Base-by-base conservation (phyloP, 2,329 filamentous ascomycete species). In the Hirsutella rhossiliensis region DNA sequence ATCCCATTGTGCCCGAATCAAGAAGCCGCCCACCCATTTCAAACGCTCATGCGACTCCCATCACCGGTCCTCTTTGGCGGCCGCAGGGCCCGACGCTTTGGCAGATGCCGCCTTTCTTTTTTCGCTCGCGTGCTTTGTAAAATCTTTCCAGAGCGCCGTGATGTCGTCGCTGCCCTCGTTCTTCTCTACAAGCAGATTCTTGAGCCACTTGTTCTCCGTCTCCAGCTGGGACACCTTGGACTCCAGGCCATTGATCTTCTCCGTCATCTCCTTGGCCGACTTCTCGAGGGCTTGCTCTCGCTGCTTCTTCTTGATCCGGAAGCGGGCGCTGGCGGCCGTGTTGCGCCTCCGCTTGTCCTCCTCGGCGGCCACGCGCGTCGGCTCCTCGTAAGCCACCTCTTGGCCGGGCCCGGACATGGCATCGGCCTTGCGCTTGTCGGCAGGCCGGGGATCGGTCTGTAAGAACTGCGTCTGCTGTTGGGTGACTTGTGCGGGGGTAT, bases 241-340 rank as follows among this genome's bases (percentile, higher is more conserved):
- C 64, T 94, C 85, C 7, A 94, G 73, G 17, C 71, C 69, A 17
- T 76, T 71, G 42, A 89, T 84, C 66, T 88, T 88, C 39, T 92
- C 84, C 27, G 78, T 78, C 66, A 90, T 85, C 53, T 94, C 87
- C 63, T 88, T 87, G 55, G 87, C 82, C 4, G 79, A 82, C 56
- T 79, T 80, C 63, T 90, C 86, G 43, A 94, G 78, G 9, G 85
- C 83, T 63, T 89, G 84, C 69, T 94, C 87, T 42, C 87, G 82
- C 67, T 92, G 86, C 78, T 94, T 94, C 82, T 94, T 94, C 79
- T 94, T 94, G 60, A 92, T 80, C 47, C 87, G 83, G 74, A 94
- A 94, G 41, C 87, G 83, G 17, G 87, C 87, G 52, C 82, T 88
- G 44, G 87, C 87, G 29, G 87, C 87, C 2, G 88, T 94, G 67